Conservation (phyloP, 1,284 basidiomycete genomes). For the Heterobasidion parviporum region DNA sequence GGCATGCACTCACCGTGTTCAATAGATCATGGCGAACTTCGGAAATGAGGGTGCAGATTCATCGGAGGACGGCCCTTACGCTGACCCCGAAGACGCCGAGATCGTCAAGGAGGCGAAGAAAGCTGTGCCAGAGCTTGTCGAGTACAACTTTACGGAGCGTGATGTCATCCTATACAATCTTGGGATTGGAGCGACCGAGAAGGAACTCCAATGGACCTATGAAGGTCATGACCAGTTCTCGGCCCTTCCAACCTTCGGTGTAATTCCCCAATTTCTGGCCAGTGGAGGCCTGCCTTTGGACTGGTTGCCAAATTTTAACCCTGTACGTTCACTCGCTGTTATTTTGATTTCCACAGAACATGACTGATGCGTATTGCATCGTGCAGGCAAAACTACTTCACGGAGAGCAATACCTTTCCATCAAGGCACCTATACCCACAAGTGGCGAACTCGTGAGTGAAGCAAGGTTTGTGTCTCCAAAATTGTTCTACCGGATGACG, state of each 20-base stretch:
- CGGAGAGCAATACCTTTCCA: slow-evolving; percentile 92
- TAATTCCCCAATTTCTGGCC: slow-evolving; percentile 87
- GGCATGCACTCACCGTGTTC: not conserved
- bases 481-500: not conserved
- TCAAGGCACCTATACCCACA: slow-evolving; percentile 85
- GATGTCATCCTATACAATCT: slow-evolving; percentile 96
- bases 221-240: slow-evolving; percentile 86
- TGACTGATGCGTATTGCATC: slow-evolving; percentile 3
- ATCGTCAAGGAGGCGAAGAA: slow-evolving; percentile 83
- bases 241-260: slow-evolving; percentile 90
- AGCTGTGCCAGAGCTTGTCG: slow-evolving; percentile 40
- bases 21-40: slow-evolving; percentile 74
- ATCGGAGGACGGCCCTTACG: slow-evolving; percentile 43
- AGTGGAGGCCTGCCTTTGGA: slow-evolving; percentile 60
- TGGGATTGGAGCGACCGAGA: slow-evolving; percentile 90
- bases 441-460: slow-evolving; percentile 78
- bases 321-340: slow-evolving; percentile 37
- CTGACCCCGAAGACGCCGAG: slow-evolving; percentile 80
- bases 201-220: slow-evolving; percentile 88
- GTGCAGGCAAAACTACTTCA: slow-evolving; percentile 90
- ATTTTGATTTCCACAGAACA: not conserved
- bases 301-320: slow-evolving; percentile 93
- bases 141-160: slow-evolving; percentile 77
- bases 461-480: slow-evolving; percentile 41
- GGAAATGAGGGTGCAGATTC: slow-evolving; percentile 42